Evolutionary conservation across 2,329 filamentous ascomycete species (phyloP), one percentile per base, ranked within the genome.

Genomic region (Zalaria obscura): DNA sequence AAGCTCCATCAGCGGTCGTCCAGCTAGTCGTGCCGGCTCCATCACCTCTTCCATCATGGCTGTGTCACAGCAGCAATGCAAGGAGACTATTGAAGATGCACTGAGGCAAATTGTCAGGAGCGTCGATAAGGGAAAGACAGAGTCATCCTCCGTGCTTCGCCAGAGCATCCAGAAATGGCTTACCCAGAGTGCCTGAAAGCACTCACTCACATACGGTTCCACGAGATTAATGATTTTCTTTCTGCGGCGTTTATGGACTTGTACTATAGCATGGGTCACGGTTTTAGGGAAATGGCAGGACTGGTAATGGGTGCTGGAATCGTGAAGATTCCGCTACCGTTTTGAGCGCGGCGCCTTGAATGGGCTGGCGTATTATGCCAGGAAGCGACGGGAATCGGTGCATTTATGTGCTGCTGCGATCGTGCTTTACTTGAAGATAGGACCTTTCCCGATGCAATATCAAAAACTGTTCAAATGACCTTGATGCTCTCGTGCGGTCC

Each of bases 91-190:
- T 7, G 39, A 40, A 27, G 42, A 44, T 28, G 42, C 36, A 4
- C 39, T 44, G 4, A 39, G 40, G 10, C 38, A 39, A 18, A 36
- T 44, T 31, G 36, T 44, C 27, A 39, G 29, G 11, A 29, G 38
- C 25, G 42, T 44, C 6, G 42, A 38, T 18, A 34, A 27, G 5
- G 42, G 41, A n/a, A 40, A 41, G 31, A 40, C 37, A 6, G 27
- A 38, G 4, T 8, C 38, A 25, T 25, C 33, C 28, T 38, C 39
- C 4, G 10, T 44, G 2, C 39, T 44, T 4, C 35, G 42, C 6
- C 42, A 44, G 11, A 44, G 39, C 36, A 41, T 44, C 8, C 38
- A 28, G 3, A 44, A 44, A 32, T 44, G 42, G 42, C 36, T 44
- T 34, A 41, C 33, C 31, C 38, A 36, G 7, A 32, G 29, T n/a